Base-by-base conservation (phyloP, 2,329 filamentous ascomycete genomes). In the Didymella glomerata region DNA sequence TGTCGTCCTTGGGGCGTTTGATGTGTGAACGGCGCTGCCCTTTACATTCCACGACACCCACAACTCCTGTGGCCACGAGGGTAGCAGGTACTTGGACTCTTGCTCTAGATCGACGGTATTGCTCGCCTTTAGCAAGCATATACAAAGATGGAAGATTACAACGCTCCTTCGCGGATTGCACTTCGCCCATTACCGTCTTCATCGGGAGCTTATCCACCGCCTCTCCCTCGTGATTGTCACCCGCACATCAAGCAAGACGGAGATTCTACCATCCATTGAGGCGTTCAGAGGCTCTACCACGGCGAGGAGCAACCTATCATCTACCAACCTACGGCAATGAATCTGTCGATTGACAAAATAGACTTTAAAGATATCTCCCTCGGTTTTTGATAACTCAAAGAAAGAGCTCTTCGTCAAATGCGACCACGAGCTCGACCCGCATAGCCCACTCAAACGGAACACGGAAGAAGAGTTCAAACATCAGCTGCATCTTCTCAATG, bases 281-380 rank as follows among this genome's bases (percentile, higher is more conserved):
- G 38, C 1, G 13, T 22, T n/a, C 22, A 44, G 16, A 32, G 27
- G 10, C 41, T 30, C 22, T 53, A 46, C 16, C 8, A n/a, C 13
- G 36, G 16, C 30, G 41, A 46, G 27, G 50, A 53, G 16, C 42
- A 40, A 8, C 50, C 41, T 24, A 46, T 30, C n/a, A 40, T 53
- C 20, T 46, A 46, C 32, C 22, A 25, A 6, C n/a, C 27, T 11
- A 16, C 9, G 14, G 7, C 30, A 16, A 30, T 34, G 6, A 18
- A 47, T 30, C n/a, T 30, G n/a, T 27, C 44, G 1, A 30, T 41
- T 13, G 34, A 16, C 22, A 10, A 28, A 5, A 38, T 22, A 18
- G 47, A 38, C 32, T 27, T 49, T 48, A 20, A 18, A 14, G 11
- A 11, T 2, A 20, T 38, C 22, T 48, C 45, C 1, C 14, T 24